phyloP scores from a whole-genome alignment of 2,329 filamentous ascomycete genomes.

The Clarireedia hainanense region DNA sequence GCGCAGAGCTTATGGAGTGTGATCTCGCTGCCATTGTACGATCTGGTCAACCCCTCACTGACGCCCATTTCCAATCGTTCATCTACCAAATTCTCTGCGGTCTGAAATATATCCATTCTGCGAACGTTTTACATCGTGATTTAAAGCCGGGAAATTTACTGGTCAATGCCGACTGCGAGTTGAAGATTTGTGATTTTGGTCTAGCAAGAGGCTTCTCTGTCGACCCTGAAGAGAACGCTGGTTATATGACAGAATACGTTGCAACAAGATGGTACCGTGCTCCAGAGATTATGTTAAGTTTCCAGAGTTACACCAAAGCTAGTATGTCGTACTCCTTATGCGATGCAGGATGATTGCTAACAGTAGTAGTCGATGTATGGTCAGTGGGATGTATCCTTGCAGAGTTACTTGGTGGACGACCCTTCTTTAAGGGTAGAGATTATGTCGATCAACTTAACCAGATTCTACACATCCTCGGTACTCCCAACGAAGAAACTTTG shows the following conservation, averaged over 20 bases:
- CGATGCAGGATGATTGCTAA: slow-evolving; percentile 9
- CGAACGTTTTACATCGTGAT: slow-evolving; percentile 94
- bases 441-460: slow-evolving; percentile 99
- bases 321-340: slow-evolving; percentile 57
- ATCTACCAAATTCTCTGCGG: slow-evolving; percentile 99
- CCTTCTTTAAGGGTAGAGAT: slow-evolving; percentile 98
- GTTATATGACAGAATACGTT: slow-evolving; percentile 99
- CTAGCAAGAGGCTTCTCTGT: slow-evolving; percentile 93
- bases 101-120: slow-evolving; percentile 98
- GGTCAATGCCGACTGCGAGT: slow-evolving; percentile 97
- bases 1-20: slow-evolving; percentile 93
- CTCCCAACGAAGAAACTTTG: slow-evolving; percentile 90
- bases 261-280: slow-evolving; percentile 98
- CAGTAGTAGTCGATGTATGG: slow-evolving; percentile 85
- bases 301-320: slow-evolving; percentile 99
- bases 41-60: slow-evolving; percentile 92
- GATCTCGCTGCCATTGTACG: slow-evolving; percentile 96
- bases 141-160: slow-evolving; percentile 95
- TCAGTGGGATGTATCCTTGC: slow-evolving; percentile 97
- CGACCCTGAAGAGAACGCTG: slow-evolving; percentile 95
- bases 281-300: slow-evolving; percentile 98
- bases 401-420: slow-evolving; percentile 88
- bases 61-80: slow-evolving; percentile 99
- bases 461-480: slow-evolving; percentile 95
- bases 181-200: slow-evolving; percentile 99